Percentiles rank a stretch among this genome's conserved stretches.
These are phyloP conservation scores for Cladosporium cucumerinum DNA, from an alignment of 2,329 filamentous ascomycete genomes.

Conservation along the genomic window DNA sequence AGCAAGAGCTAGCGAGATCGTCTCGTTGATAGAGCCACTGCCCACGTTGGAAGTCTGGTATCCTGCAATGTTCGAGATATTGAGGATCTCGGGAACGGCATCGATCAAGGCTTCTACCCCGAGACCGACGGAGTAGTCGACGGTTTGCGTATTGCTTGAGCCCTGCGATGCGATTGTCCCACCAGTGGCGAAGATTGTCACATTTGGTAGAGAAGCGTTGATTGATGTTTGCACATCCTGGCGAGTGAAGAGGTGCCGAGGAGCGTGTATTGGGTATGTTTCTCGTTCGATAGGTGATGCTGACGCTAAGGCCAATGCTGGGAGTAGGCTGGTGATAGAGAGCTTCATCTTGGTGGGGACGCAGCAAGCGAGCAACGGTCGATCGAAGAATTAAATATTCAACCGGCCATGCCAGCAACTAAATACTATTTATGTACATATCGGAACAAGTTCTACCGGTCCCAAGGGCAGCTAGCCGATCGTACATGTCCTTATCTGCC, in stretches of 20 bases:
- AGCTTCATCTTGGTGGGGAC: neutral
- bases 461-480: neutral
- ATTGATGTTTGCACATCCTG: conserved; percentile 24
- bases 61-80: conserved; percentile 54
- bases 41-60: conserved; percentile 42
- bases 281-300: neutral
- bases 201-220: conserved; percentile 51
- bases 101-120: conserved; percentile 52
- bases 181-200: conserved; percentile 57
- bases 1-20: conserved; percentile 48
- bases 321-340: neutral
- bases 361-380: neutral
- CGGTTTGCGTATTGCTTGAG: conserved; percentile 50
- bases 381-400: neutral
- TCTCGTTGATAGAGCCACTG: conserved; percentile 44
- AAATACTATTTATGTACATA: neutral
- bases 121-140: conserved; percentile 52
- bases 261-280: neutral
- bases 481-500: neutral
- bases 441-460: neutral
- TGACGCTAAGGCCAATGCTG: neutral
- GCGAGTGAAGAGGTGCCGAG: neutral
- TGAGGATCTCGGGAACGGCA: conserved; percentile 54
- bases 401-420: too few relatives aligned
- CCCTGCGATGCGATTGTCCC: conserved; percentile 58